These are phyloP conservation scores for Globisporangium orthogonon DNA, from an alignment of 352 stramenopile genomes.

Conservation along the genomic window DNA sequence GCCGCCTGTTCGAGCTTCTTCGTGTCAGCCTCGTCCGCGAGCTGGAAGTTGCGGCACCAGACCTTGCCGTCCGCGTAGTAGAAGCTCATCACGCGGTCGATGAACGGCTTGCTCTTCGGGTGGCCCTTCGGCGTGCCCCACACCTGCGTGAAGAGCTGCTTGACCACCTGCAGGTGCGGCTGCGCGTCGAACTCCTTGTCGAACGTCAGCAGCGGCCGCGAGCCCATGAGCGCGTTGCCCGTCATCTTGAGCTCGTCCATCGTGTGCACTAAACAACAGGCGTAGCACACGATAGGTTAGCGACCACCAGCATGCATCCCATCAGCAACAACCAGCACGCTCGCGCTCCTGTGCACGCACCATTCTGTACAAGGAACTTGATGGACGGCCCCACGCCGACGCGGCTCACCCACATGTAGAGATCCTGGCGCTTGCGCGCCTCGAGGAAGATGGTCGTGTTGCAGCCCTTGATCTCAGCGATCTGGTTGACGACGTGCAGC, in stretches of 20 bases:
- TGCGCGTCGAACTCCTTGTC: slow-evolving; percentile 89
- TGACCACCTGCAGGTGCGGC: slow-evolving; percentile 94
- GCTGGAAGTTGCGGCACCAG: slow-evolving; percentile 98
- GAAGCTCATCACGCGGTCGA: slow-evolving; percentile 98
- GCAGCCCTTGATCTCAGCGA: slow-evolving; percentile 98
- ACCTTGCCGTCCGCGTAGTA: slow-evolving; percentile 92
- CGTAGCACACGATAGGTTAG: not conserved
- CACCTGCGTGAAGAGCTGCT: slow-evolving; percentile 94
- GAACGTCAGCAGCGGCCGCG: slow-evolving; percentile 96
- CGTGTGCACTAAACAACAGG: slow-evolving; percentile 90
- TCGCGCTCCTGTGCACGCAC: slow-evolving; percentile 18
- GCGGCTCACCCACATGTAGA: slow-evolving; percentile 98
- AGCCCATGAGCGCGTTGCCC: slow-evolving; percentile 97
- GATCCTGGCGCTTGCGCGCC: slow-evolving; percentile 95
- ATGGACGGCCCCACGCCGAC: slow-evolving; percentile 93
- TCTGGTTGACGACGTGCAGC: slow-evolving; percentile 96
- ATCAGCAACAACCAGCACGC: not conserved
- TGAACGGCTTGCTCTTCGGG: slow-evolving; percentile 99
- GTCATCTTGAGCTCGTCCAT: slow-evolving; percentile 99
- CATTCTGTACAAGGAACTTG: slow-evolving; percentile 98
- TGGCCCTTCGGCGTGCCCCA: slow-evolving; percentile 96
- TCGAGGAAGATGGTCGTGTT: slow-evolving; percentile 97
- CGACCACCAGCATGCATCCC: not conserved
- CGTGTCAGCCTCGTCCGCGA: slow-evolving; percentile 82
- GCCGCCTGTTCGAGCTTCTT: slow-evolving; percentile 89